Base-by-base conservation (phyloP, 305 asterid genomes). In the Coffea humblotiana region DNA sequence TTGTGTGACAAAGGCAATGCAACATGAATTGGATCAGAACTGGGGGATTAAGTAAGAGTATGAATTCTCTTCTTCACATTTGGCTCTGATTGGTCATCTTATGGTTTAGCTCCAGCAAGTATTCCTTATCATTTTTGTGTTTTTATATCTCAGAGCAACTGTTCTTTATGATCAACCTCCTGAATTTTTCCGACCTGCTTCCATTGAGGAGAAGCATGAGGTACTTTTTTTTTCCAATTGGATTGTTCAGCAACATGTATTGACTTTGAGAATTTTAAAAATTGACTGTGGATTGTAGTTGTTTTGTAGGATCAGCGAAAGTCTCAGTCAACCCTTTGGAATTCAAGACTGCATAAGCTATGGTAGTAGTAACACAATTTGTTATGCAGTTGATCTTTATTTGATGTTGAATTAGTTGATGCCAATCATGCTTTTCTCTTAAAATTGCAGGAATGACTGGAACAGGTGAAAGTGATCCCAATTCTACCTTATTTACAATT, bases 1-100 rank as follows among this genome's bases (percentile, higher is more conserved):
- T 83, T 95, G 99, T 74, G 98, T 95, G 86, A 95, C 99, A 14
- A 91, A 77, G 87, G 99, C 99, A 80, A 95, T 95, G 99, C 97
- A 93, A 83, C 99, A 93, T 82, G 99, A 95, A 83, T 87, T 95
- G 88, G 91, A 94, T 72, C 92, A 89, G 77, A 92, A 90, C 90
- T 95, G 99, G 98, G 96, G 97, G 66, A 88, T 95, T 65, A 86
- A 88, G 99, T 95, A 89, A 81, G 94, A 83, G 68, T 66, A 51
- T 76, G 71, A 83, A 73, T 71, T 82, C 35, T 54, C 19, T 76
- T 70, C 5, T 61, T 11, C 68, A 43, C 73, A 29, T 40, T 48
- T 80, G 47, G n/a, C 2, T 77, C 40, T 77, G 51, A 80, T 54
- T 75, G 18, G 64, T 58, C 77, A 21, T 71, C 54, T 79, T 69